These are phyloP conservation scores for Candida qinlingensis DNA, from an alignment of 805 yeast species.

Conservation along the genomic window DNA sequence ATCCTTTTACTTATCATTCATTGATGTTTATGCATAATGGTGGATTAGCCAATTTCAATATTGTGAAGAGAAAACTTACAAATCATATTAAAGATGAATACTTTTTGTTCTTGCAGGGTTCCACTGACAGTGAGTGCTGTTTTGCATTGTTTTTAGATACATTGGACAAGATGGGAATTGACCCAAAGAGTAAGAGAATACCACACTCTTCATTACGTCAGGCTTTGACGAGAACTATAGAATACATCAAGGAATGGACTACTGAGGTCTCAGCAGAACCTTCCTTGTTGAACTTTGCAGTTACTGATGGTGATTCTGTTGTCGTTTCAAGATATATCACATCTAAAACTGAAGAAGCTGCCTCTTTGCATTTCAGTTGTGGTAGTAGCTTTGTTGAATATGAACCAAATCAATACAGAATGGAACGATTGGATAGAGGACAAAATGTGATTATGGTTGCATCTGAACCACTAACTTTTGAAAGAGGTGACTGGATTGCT, in stretches of 20 bases:
- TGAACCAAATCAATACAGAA: slow-evolving; percentile 85
- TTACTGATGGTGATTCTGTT: slow-evolving; percentile 85
- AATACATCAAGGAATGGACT: slow-evolving; percentile 75
- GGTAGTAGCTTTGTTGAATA: slow-evolving; percentile 89
- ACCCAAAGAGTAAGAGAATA: slow-evolving; percentile 50
- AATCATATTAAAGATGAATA: slow-evolving; percentile 74
- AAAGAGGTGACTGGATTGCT: slow-evolving; percentile 95
- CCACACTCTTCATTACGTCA: slow-evolving; percentile 54
- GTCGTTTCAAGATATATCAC: slow-evolving; percentile 87
- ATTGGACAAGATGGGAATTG: slow-evolving; percentile 66
- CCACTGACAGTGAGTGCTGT: slow-evolving; percentile 94
- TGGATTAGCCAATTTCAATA: slow-evolving; percentile 66
- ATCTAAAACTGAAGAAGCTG: slow-evolving; percentile 90
- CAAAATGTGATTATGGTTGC: slow-evolving; percentile 97
- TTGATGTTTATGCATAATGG: slow-evolving; percentile 98
- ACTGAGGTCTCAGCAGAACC: slow-evolving; percentile 64
- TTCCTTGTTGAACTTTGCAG: slow-evolving; percentile 85
- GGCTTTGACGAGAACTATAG: slow-evolving; percentile 72
- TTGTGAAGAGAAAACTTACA: slow-evolving; percentile 68
- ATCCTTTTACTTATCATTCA: slow-evolving; percentile 85
- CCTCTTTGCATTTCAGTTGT: slow-evolving; percentile 89
- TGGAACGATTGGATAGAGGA: slow-evolving; percentile 90
- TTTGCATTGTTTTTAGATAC: slow-evolving; percentile 85
- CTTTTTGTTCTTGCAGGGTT: slow-evolving; percentile 79
- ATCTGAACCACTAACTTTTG: slow-evolving; percentile 93